phyloP scores from a whole-genome alignment of 176 grass and related monocot genomes.

The Aegilops bicornis region DNA sequence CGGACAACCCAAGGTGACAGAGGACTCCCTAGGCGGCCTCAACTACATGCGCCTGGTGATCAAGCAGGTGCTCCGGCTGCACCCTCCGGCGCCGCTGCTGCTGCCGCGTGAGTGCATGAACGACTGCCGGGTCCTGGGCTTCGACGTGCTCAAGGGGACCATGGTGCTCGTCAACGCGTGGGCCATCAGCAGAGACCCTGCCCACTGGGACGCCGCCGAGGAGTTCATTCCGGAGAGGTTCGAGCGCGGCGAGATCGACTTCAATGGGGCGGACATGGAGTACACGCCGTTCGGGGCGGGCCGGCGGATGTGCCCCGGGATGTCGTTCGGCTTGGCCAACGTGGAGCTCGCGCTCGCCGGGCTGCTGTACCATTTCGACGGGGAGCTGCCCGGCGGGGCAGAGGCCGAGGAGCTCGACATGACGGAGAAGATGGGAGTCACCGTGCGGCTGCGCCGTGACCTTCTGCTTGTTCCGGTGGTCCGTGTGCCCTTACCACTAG shows the following conservation, averaged over 20 bases:
- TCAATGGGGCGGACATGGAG: slow-evolving; percentile 32
- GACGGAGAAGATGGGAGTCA: slow-evolving; percentile 16
- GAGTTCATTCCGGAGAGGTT: slow-evolving; percentile 20
- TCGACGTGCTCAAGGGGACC: not conserved
- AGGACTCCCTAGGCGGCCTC: not conserved
- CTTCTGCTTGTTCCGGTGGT: slow-evolving; percentile 4
- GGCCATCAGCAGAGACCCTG: slow-evolving; percentile 18
- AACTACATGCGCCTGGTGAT: slow-evolving; percentile 20
- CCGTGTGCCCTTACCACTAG: not conserved
- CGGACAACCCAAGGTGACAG: not conserved
- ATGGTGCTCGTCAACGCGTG: slow-evolving; percentile 31
- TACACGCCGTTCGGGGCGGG: slow-evolving; percentile 17
- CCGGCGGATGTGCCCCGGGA: slow-evolving; percentile 31
- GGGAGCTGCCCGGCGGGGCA: not conserved
- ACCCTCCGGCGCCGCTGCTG: not conserved
- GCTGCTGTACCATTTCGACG: slow-evolving; percentile 28
- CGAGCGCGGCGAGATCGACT: not conserved
- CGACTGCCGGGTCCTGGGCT: slow-evolving; percentile 18
- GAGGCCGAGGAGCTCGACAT: not conserved
- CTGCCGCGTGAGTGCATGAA: not conserved
- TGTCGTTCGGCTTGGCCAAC: slow-evolving; percentile 4
- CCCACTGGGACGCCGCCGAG: not conserved
- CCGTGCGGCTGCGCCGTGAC: not conserved
- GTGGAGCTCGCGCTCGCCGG: slow-evolving; percentile 9
- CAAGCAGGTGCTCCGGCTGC: slow-evolving; percentile 24